Conservation (phyloP, 2,329 filamentous ascomycete species). For the Grosmannia penicillata region DNA sequence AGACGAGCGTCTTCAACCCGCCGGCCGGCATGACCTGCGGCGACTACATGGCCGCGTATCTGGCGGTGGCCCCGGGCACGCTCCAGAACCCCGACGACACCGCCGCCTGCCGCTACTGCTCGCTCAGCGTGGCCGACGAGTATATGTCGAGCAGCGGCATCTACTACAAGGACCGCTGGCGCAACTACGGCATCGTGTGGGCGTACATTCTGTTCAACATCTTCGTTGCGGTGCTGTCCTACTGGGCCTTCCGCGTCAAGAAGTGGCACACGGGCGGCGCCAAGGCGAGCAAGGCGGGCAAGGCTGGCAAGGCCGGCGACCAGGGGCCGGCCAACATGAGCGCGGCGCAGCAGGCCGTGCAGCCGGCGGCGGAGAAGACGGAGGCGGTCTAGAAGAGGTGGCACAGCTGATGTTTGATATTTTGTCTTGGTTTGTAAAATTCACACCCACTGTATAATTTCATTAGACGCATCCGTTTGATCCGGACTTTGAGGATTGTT, state of each 20-base stretch:
- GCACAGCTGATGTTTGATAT: too few relatives aligned
- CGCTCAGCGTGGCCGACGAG: slow-evolving; percentile 46
- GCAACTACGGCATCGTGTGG: slow-evolving; percentile 59
- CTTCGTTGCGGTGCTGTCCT: slow-evolving; percentile 38
- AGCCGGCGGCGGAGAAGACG: too few relatives aligned
- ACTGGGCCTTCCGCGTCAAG: slow-evolving; percentile 46
- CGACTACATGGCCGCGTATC: slow-evolving; percentile 45
- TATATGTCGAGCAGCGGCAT: slow-evolving; percentile 33
- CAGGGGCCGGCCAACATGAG: too few relatives aligned
- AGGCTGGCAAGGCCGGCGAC: too few relatives aligned
- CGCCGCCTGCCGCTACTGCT: slow-evolving; percentile 50
- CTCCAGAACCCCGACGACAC: slow-evolving; percentile 47
- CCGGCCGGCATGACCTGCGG: slow-evolving; percentile 47
- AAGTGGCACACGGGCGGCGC: slow-evolving; percentile 12
- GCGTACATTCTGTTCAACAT: slow-evolving; percentile 52
- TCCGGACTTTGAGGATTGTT: too few relatives aligned
- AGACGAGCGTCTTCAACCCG: slow-evolving; percentile 50
- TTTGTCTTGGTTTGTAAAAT: too few relatives aligned
- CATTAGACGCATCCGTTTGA: too few relatives aligned
- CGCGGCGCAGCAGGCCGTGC: too few relatives aligned
- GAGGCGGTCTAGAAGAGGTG: too few relatives aligned
- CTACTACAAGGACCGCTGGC: slow-evolving; percentile 41
- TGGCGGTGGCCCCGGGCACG: slow-evolving; percentile 33
- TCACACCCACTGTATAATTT: too few relatives aligned
- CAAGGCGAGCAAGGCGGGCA: neutral